phyloP scores from a whole-genome alignment of 192 early-diverging fungal species.

The Spizellomyces punctatus region DNA sequence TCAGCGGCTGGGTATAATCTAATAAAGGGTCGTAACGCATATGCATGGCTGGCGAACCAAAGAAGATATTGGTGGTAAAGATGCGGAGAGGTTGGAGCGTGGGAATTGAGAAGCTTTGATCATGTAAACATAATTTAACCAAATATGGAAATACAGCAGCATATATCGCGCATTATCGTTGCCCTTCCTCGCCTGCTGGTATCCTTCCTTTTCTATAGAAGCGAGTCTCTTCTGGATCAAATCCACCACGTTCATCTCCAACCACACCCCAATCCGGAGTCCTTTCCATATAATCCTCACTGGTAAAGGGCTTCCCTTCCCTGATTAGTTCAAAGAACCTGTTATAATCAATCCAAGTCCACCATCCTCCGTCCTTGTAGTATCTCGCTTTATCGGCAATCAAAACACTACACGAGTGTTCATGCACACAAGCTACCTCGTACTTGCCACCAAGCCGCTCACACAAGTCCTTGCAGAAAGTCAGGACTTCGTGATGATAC shows the following conservation, averaged over 20 bases:
- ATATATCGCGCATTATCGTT: too few species aligned
- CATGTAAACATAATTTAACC: too few species aligned
- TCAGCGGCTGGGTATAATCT: too few species aligned
- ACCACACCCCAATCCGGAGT: slow-evolving; percentile 73
- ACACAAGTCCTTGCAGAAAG: slow-evolving; percentile 63
- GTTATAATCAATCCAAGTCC: slow-evolving; percentile 75
- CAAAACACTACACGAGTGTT: slow-evolving; percentile 68
- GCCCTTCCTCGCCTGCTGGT: too few species aligned
- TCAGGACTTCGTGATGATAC: slow-evolving; percentile 69
- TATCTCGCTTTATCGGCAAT: slow-evolving; percentile 65
- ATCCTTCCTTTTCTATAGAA: slow-evolving; percentile 54
- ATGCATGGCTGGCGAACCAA: too few species aligned
- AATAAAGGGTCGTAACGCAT: too few species aligned
- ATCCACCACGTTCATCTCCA: slow-evolving; percentile 66
- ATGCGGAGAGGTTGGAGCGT: too few species aligned
- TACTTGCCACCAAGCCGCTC: slow-evolving; percentile 60
- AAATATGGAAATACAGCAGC: too few species aligned
- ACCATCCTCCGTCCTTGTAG: slow-evolving; percentile 69
- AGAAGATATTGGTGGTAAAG: too few species aligned
- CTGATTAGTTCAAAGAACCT: slow-evolving; percentile 63
- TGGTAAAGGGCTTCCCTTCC: slow-evolving; percentile 46
- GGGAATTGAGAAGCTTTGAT: too few species aligned
- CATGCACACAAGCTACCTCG: slow-evolving; percentile 72
- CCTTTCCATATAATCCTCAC: slow-evolving; percentile 68
- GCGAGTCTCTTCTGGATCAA: slow-evolving; percentile 71